These are phyloP conservation scores for Auricularia cornea DNA, from an alignment of 768 basidiomycete species.

Conservation along the genomic window DNA sequence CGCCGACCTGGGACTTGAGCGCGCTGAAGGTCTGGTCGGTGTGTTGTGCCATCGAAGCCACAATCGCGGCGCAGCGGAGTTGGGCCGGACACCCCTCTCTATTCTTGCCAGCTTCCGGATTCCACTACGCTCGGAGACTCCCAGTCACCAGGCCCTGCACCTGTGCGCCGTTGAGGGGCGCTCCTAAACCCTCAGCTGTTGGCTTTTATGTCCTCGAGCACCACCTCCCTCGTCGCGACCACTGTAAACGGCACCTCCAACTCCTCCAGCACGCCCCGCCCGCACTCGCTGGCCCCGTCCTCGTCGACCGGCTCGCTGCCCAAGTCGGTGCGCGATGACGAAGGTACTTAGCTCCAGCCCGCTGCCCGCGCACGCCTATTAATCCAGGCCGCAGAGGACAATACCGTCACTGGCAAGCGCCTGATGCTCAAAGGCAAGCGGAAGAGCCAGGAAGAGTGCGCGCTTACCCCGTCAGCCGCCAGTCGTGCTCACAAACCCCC, in stretches of 20 bases:
- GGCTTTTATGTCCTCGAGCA: background rate
- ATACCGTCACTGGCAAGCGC: slow-evolving; percentile 56
- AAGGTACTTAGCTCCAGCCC: background rate
- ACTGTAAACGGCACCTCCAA: background rate
- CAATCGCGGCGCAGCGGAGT: no score
- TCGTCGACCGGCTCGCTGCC: background rate
- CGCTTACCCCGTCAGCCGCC: slow-evolving; percentile 18
- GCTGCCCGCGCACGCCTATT: background rate
- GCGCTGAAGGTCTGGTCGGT: background rate
- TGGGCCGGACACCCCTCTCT: no score
- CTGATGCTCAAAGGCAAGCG: slow-evolving; percentile 41
- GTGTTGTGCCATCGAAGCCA: no score
- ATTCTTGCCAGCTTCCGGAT: no score
- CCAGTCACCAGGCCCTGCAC: no score
- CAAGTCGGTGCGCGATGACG: background rate
- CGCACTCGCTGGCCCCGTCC: background rate
- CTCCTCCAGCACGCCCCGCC: background rate
- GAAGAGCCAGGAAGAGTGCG: slow-evolving; percentile 58
- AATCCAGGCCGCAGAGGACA: slow-evolving; percentile 47
- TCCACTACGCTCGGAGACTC: no score
- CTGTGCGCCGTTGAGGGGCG: background rate
- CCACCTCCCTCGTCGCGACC: background rate
- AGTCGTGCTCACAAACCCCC: background rate
- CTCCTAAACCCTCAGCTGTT: background rate
- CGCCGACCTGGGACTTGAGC: slow-evolving; percentile 58